phyloP scores from a whole-genome alignment of 352 stramenopile genomes.

The Globisporangium spiculum region DNA sequence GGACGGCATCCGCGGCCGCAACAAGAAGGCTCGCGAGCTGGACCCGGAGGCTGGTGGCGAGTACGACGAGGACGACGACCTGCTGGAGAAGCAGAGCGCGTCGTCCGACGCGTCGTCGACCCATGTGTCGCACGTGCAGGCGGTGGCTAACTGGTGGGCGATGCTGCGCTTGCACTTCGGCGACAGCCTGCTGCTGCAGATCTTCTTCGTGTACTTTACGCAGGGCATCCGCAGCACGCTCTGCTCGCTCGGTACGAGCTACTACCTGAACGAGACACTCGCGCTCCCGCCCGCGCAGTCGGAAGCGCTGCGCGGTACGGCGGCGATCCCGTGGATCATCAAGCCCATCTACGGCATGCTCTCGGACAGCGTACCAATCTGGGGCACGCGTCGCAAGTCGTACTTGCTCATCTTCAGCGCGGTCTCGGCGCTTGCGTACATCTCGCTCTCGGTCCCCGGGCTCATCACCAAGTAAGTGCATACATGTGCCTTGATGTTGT shows the following conservation, averaged over 20 bases:
- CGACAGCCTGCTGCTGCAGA: slow-evolving; percentile 65
- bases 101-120: slow-evolving; percentile 1
- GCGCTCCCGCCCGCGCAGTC: slow-evolving; percentile 59
- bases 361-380: slow-evolving; percentile 74
- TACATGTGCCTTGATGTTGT: too few species aligned
- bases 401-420: slow-evolving; percentile 75
- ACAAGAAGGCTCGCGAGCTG: slow-evolving; percentile 34
- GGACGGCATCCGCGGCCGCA: slow-evolving; percentile 59
- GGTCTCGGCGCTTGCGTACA: slow-evolving; percentile 53
- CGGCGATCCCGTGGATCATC: slow-evolving; percentile 79
- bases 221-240: slow-evolving; percentile 74
- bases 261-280: slow-evolving; percentile 80
- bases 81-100: slow-evolving; percentile 13
- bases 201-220: slow-evolving; percentile 86
- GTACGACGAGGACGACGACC: slow-evolving; percentile 16
- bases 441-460: slow-evolving; percentile 53
- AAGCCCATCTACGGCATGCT: slow-evolving; percentile 80
- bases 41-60: slow-evolving; percentile 22
- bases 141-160: slow-evolving; percentile 53
- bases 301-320: slow-evolving; percentile 60
- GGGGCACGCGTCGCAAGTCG: slow-evolving; percentile 70
- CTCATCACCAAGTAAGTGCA: slow-evolving; percentile 49
- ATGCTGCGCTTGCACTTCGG: slow-evolving; percentile 66
- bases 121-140: slow-evolving; percentile 27
- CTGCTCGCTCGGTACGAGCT: slow-evolving; percentile 73